Evolutionary conservation across 202 grass and related monocot species (phyloP).

Genomic region (Zoysia matrella): DNA sequence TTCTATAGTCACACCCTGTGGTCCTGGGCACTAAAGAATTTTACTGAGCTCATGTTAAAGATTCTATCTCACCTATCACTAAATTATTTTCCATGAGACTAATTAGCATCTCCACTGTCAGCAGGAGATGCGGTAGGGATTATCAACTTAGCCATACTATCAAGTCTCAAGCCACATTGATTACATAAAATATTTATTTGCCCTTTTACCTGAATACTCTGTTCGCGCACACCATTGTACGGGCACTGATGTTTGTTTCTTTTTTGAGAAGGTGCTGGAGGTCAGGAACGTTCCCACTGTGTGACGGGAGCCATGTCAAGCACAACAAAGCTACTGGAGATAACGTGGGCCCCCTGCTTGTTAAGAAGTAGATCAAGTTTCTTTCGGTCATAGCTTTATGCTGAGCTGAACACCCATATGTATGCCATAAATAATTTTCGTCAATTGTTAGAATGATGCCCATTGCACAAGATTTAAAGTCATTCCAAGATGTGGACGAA

Average conservation of each 20-base stretch:
- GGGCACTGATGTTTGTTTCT: constrained; percentile 21
- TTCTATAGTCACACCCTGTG: neutral
- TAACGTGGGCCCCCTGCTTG: constrained; percentile 88
- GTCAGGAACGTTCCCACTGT: constrained; percentile 91
- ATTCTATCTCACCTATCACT: neutral
- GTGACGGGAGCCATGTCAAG: constrained; percentile 87
- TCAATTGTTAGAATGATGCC: constrained; percentile 9
- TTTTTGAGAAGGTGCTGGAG: constrained; percentile 83
- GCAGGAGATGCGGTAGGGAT: neutral
- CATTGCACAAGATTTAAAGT: neutral
- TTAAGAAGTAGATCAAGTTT: constrained; percentile 69
- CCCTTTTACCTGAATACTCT: neutral
- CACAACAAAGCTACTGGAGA: constrained; percentile 98
- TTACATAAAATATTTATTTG: neutral
- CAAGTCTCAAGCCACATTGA: neutral
- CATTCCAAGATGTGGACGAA: neutral
- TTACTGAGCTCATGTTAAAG: neutral
- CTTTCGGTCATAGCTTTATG: constrained; percentile 5
- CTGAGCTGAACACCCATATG: neutral
- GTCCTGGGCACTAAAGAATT: neutral
- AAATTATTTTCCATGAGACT: neutral
- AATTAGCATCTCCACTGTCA: neutral
- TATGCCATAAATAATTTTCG: constrained; percentile 1
- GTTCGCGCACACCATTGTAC: neutral
- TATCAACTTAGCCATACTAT: neutral